Evolutionary conservation across 2,329 filamentous ascomycete genomes (phyloP).

Genomic region (Fusarium musae): DNA sequence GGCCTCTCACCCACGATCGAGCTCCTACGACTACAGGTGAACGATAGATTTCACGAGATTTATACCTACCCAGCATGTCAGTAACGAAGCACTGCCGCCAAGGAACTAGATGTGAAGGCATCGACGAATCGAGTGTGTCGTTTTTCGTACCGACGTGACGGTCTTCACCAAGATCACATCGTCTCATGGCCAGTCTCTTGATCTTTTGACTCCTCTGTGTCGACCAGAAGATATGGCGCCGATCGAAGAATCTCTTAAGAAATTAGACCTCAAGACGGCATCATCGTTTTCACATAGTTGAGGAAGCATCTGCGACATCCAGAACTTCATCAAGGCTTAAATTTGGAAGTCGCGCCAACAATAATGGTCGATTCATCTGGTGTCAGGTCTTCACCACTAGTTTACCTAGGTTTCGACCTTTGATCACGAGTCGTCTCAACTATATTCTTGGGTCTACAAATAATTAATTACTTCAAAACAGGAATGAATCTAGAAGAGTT

Average conservation of each 20-base stretch:
- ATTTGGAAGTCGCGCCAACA: background rate
- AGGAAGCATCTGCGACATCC: background rate
- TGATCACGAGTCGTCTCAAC: background rate
- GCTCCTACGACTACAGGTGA: background rate
- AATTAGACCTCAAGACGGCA: background rate
- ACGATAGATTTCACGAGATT: background rate
- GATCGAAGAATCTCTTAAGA: background rate
- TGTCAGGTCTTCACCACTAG: too few relatives aligned
- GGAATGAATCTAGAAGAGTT: rapidly evolving
- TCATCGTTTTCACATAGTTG: background rate
- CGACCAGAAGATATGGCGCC: background rate
- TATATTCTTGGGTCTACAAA: too few relatives aligned
- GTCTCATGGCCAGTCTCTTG: background rate
- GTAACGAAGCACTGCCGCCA: background rate
- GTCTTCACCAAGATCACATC: too few relatives aligned
- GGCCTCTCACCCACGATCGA: background rate
- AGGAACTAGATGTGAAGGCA: background rate
- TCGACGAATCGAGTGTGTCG: background rate
- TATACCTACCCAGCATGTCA: background rate
- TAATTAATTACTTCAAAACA: background rate
- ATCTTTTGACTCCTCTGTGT: background rate
- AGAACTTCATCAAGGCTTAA: background rate
- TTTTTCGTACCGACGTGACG: too few relatives aligned
- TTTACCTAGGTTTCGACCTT: background rate
- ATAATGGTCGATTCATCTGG: background rate